Evolutionary conservation across 2,329 filamentous ascomycete genomes (phyloP).

Genomic region (Penicillium sp.): DNA sequence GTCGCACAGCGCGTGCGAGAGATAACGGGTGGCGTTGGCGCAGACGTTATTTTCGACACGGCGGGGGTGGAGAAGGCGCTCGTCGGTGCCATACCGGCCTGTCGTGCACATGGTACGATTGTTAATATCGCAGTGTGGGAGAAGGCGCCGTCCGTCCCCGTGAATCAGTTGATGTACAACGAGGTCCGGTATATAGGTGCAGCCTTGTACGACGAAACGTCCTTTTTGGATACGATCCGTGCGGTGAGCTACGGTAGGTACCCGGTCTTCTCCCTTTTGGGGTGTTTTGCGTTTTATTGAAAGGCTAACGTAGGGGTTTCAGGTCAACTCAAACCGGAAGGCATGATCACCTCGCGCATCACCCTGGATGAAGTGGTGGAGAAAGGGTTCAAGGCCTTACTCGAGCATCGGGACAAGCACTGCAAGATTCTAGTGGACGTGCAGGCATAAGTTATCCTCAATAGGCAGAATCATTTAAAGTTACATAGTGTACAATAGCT

Average conservation of each 20-base stretch:
- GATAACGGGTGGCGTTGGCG: constrained; percentile 50
- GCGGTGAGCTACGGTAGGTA: constrained; percentile 37
- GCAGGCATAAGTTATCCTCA: not conserved
- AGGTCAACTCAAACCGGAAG: constrained; percentile 52
- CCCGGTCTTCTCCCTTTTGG: not conserved
- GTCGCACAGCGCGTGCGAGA: constrained; percentile 47
- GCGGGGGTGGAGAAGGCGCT: constrained; percentile 56
- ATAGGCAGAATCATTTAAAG: not conserved
- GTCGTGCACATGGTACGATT: constrained; percentile 56
- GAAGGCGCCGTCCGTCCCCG: constrained; percentile 52
- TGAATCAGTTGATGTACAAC: constrained; percentile 54
- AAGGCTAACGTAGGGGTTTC: not conserved
- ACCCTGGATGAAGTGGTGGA: constrained; percentile 49
- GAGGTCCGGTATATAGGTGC: constrained; percentile 53
- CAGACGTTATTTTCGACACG: constrained; percentile 61
- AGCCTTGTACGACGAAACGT: constrained; percentile 51
- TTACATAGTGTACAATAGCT: not conserved
- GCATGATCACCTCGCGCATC: constrained; percentile 62
- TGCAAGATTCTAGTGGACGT: not conserved
- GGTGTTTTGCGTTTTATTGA: not conserved
- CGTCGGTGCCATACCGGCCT: constrained; percentile 47
- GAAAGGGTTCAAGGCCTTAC: not conserved
- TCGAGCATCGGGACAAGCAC: not conserved
- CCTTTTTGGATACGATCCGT: constrained; percentile 59
- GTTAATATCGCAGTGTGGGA: constrained; percentile 66